These are phyloP conservation scores for Sedum album DNA, from an alignment of 164 flowering plant species.

Conservation along the genomic window DNA sequence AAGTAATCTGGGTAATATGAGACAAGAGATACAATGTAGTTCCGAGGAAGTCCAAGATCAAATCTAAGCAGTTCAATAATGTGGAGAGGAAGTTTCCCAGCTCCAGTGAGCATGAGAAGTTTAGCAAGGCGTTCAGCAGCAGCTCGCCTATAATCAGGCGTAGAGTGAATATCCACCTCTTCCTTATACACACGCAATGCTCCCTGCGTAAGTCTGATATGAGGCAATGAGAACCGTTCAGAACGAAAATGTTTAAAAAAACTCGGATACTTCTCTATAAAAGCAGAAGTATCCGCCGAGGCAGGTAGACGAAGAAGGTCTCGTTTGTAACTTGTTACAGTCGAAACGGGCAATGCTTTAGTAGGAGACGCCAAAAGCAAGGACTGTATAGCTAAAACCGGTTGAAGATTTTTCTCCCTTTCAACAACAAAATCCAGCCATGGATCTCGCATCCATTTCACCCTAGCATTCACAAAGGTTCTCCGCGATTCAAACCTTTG, in stretches of 20 bases:
- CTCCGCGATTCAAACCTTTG: conserved; percentile 18
- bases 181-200: conserved; percentile 29
- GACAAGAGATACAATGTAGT: conserved; percentile 37
- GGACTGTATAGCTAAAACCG: conserved; percentile 28
- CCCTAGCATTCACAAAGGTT: conserved; percentile 28
- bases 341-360: conserved; percentile 23
- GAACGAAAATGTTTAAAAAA: conserved; percentile 31
- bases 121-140: conserved; percentile 30
- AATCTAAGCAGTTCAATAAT: conserved; percentile 46
- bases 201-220: conserved; percentile 29
- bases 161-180: conserved; percentile 19
- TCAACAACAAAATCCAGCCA: conserved; percentile 39
- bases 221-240: conserved; percentile 23
- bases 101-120: conserved; percentile 58
- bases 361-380: conserved; percentile 34
- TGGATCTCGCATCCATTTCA: conserved; percentile 55
- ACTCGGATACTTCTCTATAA: conserved; percentile 22
- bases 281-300: conserved; percentile 16
- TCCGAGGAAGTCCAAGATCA: conserved; percentile 70
- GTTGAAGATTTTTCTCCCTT: conserved; percentile 44
- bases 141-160: conserved; percentile 16
- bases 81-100: conserved; percentile 36
- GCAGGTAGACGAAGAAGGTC: conserved; percentile 21
- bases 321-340: conserved; percentile 20
- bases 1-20: conserved; percentile 77